phyloP scores from a whole-genome alignment of 352 stramenopile species.

The Pythium apleroticum region DNA sequence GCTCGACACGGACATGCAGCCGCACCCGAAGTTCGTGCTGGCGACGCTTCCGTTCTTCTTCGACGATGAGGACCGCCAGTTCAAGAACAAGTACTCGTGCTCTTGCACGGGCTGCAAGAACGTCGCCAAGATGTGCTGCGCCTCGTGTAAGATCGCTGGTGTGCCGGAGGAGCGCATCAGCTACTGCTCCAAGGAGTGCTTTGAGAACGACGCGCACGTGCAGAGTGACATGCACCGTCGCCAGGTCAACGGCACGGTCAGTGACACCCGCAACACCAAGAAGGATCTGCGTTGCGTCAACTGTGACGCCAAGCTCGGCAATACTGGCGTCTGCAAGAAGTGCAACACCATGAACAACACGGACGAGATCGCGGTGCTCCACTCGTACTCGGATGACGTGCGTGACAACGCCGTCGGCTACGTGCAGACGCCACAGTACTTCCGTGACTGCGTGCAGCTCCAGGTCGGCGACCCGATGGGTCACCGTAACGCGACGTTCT shows the following conservation, averaged over 20 bases:
- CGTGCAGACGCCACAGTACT: constrained; percentile 49
- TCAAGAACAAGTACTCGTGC: constrained; percentile 60
- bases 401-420: constrained; percentile 40
- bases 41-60: constrained; percentile 83
- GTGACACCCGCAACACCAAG: constrained; percentile 27
- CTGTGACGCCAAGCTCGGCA: constrained; percentile 35
- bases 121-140: constrained; percentile 45
- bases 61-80: constrained; percentile 63
- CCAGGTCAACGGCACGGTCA: constrained; percentile 44
- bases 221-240: constrained; percentile 41
- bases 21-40: constrained; percentile 73
- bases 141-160: constrained; percentile 44
- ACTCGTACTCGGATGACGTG: constrained; percentile 42
- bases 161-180: constrained; percentile 48
- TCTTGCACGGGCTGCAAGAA: constrained; percentile 44
- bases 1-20: constrained; percentile 84
- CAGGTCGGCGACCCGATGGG: constrained; percentile 46
- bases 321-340: constrained; percentile 35
- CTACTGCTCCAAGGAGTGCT: constrained; percentile 53
- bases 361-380: constrained; percentile 29
- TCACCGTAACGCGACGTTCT: constrained; percentile 48
- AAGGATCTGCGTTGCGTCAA: constrained; percentile 37
- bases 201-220: constrained; percentile 51
- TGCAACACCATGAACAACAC: constrained; percentile 29
- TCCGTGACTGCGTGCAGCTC: constrained; percentile 43